Evolutionary conservation across 805 yeast genomes (phyloP), one percentile per base, ranked within the genome.

Genomic region (Barnettozyma siamensis): DNA sequence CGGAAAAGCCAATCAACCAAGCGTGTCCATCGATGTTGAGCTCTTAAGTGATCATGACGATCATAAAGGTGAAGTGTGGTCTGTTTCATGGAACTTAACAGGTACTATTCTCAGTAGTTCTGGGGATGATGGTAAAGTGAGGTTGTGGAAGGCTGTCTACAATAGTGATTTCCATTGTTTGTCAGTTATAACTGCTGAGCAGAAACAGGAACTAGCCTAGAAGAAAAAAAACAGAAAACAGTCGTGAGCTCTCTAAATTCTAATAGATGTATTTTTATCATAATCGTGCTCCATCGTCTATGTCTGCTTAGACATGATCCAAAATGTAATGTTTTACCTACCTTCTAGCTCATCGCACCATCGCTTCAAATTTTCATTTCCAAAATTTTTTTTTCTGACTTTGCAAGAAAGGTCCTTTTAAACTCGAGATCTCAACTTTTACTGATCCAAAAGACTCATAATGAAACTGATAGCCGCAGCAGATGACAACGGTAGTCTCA

Each of bases 91-190:
- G 98, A 93, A 93, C 59, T 62, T 82, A 34, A 87, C 98, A 0
- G 98, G 98, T 5, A 87, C 98, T 0, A 80, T 93, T 5, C 65
- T 93, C 47, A 84, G 96, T 50, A 82, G 93, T 35, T 88, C 97
- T 6, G 98, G 99, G 16, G 97, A 89, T 57, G 98, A 93, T 58
- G 97, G 97, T 3, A 80, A 82, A 48, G 81, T 91, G 6, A 69
- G 96, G 52, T 70, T 93, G 49, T 93, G 98, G 95, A 93, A 91
- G 63, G 75, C 95, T 19, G 78, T 86, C 28, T 87, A 84, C 58
- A 75, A 83, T 44, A 85, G 84, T 53, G 86, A 85, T 55, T 93
- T 88, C 74, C 88, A 83, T 63, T 88, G 96, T 60, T 79, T 91
- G 78, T 87, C 96, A 46, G 89, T 88, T 17, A 76, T 85, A 21